Evolutionary conservation across 495 filamentous ascomycete species (phyloP).

Genomic region (Penicillium pancosmium): DNA sequence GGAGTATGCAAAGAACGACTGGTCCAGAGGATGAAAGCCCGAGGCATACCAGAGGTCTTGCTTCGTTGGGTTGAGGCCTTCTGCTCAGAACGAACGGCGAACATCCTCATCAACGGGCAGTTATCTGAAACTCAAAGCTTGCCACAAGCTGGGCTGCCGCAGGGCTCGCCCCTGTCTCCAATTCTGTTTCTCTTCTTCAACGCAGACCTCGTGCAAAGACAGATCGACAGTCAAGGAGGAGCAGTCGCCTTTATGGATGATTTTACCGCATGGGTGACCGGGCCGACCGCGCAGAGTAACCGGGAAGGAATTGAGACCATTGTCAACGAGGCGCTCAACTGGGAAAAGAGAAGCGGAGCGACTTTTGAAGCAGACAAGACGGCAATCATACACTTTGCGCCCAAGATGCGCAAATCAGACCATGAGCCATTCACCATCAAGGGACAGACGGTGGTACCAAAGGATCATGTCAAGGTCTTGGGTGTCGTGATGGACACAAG

Average conservation of each 20-base stretch:
- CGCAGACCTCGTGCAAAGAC: slow-evolving; percentile 29
- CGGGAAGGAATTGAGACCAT: slow-evolving; percentile 24
- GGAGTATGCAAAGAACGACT: slow-evolving; percentile 37
- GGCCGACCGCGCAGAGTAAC: slow-evolving; percentile 20
- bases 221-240: slow-evolving; percentile 21
- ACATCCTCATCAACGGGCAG: slow-evolving; percentile 18
- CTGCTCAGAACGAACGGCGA: slow-evolving; percentile 24
- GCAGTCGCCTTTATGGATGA: slow-evolving; percentile 30
- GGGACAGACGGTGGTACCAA: slow-evolving; percentile 26
- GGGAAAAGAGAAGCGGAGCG: slow-evolving; percentile 27
- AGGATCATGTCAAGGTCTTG: slow-evolving; percentile 27
- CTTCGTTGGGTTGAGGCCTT: slow-evolving; percentile 38
- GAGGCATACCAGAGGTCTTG: slow-evolving; percentile 33
- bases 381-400: slow-evolving; percentile 29
- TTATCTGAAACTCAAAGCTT: slow-evolving; percentile 15
- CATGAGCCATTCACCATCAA: slow-evolving; percentile 29
- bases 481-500: slow-evolving; percentile 24
- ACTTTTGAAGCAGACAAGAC: slow-evolving; percentile 35
- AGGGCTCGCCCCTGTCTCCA: slow-evolving; percentile 38
- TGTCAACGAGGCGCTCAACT: slow-evolving; percentile 27
- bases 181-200: slow-evolving; percentile 38
- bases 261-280: no score
- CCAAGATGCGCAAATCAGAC: slow-evolving; percentile 25
- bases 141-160: slow-evolving; percentile 22
- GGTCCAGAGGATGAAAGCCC: slow-evolving; percentile 32